Base-by-base conservation (phyloP, 2,329 filamentous ascomycete species). In the Ascochyta koolunga region DNA sequence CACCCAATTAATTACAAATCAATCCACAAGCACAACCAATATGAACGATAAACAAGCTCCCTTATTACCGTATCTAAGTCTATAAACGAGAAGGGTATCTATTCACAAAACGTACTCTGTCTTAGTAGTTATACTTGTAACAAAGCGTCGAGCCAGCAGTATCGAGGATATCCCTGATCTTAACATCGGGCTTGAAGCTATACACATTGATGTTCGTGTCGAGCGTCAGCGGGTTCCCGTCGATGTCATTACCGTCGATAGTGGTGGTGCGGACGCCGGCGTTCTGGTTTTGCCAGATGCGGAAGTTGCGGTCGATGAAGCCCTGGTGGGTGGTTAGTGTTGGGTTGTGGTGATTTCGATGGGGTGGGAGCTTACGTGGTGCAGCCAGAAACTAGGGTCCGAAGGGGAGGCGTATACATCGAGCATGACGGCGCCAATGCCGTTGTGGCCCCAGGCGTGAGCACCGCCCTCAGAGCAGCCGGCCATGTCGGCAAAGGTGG, bases 281-380 rank as follows among this genome's bases (percentile, higher is more conserved):
- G 50, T 71, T 59, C 32, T 40, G 35, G 59, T 71, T 71, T 63
- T 83, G 80, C 80, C 80, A 83, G 55, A 80, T 78, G 74, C 78
- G 79, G 72, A 75, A 82, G 36, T 77, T 73, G 37, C 79, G 76
- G 67, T 83, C 80, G 41, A 83, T 76, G 64, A 78, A 78, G 9
- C 67, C 75, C 57, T 83, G 80, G n/a, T n/a, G n/a, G n/a, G n/a
- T n/a, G n/a, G n/a, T n/a, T n/a, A n/a, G n/a, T n/a, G n/a, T n/a
- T n/a, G n/a, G n/a, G n/a, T n/a, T n/a, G n/a, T n/a, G n/a, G n/a
- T n/a, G n/a, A n/a, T n/a, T n/a, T 16, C 15, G 11, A 33, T 16
- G 31, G 31, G 16, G 31, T 13, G 11, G 35, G 16, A 13, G 22
- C 35, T 19, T 21, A 37, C 35, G 35, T 37, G 35, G 22, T 40